A percentile compares a stretch with the other conserved stretches of the same genome.
Evolutionary conservation across 345 rosid species (phyloP).

Genomic region (Kernera saxatilis): DNA sequence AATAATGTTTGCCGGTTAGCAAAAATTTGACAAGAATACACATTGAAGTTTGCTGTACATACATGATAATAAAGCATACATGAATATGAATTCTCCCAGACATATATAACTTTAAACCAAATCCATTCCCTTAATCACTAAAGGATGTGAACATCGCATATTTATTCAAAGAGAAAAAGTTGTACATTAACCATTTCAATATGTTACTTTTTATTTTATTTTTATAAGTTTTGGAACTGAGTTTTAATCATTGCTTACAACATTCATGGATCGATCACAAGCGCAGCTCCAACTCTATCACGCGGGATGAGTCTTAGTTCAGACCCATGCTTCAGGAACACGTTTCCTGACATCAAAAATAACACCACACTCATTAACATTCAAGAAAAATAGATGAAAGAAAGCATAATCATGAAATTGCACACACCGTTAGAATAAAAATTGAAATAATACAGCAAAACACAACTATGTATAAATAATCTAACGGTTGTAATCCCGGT

Average conservation of each 20-base stretch:
- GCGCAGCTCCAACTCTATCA: slow-evolving; percentile 77
- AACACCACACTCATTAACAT: not conserved
- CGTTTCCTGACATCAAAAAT: slow-evolving; percentile 56
- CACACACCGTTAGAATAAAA: not conserved
- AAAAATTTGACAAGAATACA: not conserved
- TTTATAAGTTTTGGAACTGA: not conserved
- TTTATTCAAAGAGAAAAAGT: slow-evolving; percentile 9
- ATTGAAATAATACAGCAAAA: not conserved
- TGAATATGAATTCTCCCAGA: not conserved
- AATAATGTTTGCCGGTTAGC: not conserved
- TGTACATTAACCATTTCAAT: not conserved
- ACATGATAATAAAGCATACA: not conserved
- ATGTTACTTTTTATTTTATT: not conserved
- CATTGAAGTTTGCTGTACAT: not conserved
- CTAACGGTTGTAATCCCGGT: not conserved
- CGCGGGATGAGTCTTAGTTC: slow-evolving; percentile 95
- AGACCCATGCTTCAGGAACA: slow-evolving; percentile 94
- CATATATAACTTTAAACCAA: not conserved
- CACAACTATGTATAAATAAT: not conserved
- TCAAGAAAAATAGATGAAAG: not conserved
- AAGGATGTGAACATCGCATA: not conserved
- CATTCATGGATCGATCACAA: not conserved
- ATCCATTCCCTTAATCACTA: not conserved
- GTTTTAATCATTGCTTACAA: not conserved
- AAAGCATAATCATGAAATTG: not conserved